These are phyloP conservation scores for Vigna hirtella DNA, from an alignment of 306 rosid species.

Conservation along the genomic window DNA sequence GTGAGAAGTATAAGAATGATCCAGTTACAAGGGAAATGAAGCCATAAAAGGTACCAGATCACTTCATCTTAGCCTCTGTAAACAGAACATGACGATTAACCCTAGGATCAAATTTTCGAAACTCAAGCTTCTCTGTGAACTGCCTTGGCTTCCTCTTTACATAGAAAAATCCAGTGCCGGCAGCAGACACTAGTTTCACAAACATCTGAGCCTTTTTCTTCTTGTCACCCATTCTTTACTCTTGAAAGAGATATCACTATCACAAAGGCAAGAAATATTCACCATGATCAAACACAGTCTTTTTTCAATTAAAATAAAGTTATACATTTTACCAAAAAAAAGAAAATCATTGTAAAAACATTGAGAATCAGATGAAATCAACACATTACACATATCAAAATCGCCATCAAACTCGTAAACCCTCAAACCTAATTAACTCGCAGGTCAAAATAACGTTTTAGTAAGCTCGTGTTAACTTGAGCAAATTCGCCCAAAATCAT, in stretches of 20 bases:
- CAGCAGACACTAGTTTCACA: constrained; percentile 86
- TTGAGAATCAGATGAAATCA: too few species aligned
- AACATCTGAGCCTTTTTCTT: constrained; percentile 91
- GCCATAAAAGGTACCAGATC: constrained; percentile 40
- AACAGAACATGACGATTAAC: constrained; percentile 91
- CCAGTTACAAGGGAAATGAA: constrained; percentile 8
- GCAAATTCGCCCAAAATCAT: too few species aligned
- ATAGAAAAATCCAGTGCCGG: constrained; percentile 95
- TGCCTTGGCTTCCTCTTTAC: constrained; percentile 92
- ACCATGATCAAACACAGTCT: background rate
- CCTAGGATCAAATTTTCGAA: constrained; percentile 84
- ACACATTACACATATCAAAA: too few species aligned
- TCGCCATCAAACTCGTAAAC: too few species aligned
- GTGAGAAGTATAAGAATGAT: constrained; percentile 10
- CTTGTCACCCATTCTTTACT: constrained; percentile 78
- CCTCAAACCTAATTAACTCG: too few species aligned
- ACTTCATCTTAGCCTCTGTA: constrained; percentile 96
- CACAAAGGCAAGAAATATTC: background rate
- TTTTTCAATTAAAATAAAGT: background rate
- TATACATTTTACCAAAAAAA: background rate
- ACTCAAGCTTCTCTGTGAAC: constrained; percentile 86
- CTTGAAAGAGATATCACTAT: constrained; percentile 7
- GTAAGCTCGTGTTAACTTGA: too few species aligned
- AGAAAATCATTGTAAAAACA: too few species aligned
- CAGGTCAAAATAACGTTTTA: too few species aligned